Evolutionary conservation across 208 protist genomes (phyloP).

Genomic region (Novymonas esmeraldas): DNA sequence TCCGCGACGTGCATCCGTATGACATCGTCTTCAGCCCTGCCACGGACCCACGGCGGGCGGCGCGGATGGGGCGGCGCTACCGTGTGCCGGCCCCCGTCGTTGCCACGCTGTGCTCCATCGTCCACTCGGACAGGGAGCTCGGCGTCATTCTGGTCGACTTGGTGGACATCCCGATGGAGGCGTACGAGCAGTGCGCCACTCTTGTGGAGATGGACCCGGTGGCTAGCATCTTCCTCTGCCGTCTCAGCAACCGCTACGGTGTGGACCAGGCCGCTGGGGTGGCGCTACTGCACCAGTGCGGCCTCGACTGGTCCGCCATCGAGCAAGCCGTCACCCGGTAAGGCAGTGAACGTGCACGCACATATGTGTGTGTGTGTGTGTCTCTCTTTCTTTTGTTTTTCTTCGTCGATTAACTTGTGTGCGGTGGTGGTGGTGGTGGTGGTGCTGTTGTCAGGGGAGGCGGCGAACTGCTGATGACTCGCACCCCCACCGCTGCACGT

Average conservation of each 20-base stretch:
- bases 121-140: slow-evolving; percentile 67
- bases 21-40: slow-evolving; percentile 72
- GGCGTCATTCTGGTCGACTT: slow-evolving; percentile 68
- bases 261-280: slow-evolving; percentile 53
- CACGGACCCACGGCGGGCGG: slow-evolving; percentile 49
- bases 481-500: too few species aligned
- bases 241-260: slow-evolving; percentile 68
- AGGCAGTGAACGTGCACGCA: too few species aligned
- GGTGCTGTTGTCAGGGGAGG: too few species aligned
- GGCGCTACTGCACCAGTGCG: slow-evolving; percentile 49
- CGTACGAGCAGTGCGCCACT: slow-evolving; percentile 69
- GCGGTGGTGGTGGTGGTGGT: too few species aligned
- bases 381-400: too few species aligned
- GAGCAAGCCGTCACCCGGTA: slow-evolving; percentile 29
- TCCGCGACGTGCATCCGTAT: slow-evolving; percentile 57
- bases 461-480: too few species aligned
- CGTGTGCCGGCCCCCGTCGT: slow-evolving; percentile 73
- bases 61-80: slow-evolving; percentile 46
- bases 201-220: slow-evolving; percentile 64
- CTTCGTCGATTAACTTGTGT: too few species aligned
- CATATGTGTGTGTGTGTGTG: too few species aligned
- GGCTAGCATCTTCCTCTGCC: slow-evolving; percentile 73
- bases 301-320: slow-evolving; percentile 68
- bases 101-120: slow-evolving; percentile 40
- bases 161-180: slow-evolving; percentile 55